Base-by-base conservation (phyloP, 257 asterid species). In the Primulina tabacum region DNA sequence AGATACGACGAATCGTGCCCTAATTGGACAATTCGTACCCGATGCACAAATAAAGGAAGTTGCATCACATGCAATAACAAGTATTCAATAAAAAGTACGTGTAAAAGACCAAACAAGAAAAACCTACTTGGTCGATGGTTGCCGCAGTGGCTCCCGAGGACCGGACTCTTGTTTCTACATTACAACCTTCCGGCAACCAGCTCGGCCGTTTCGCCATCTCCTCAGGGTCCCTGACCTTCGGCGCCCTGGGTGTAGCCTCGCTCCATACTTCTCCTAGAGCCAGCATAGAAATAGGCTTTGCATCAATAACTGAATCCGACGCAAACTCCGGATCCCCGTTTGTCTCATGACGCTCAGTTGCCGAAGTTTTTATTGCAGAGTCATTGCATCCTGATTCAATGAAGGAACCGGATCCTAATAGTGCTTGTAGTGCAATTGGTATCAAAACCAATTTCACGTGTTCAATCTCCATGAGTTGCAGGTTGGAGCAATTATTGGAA, bases 111-210 rank as follows among this genome's bases (percentile, higher is more conserved):
- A 3, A 28, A 28, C 30, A 28, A 28, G 3, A 28, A 24, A 28
- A 28, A 2, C 30, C 30, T 28, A 28, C 30, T 28, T 28, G 30
- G 30, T 28, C 30, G 30, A 28, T 28, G 30, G 30, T 28, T 28
- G 3, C 4, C 30, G 4, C 4, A 3, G 30, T 28, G 30, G 30
- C 30, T 28, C 85, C 85, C 29, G 83, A 75, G 5, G 74, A 28
- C 26, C 83, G 83, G 61, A 69, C 72, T 65, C n/a, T 77, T 60
- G 77, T 37, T 33, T 80, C 81, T 30, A 80, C 78, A 0, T 11
- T 70, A 82, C 85, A 83, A 47, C 60, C 78, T 35, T 70, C 85
- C 6, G 83, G 85, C 76, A 83, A 75, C 85, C 87, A 77, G 52
- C 21, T 60, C 43, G 84, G 85, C 71, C 77, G 68, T 79, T 78